A percentile compares a stretch with the other conserved stretches of the same genome.
phyloP scores from a whole-genome alignment of 495 filamentous ascomycete species.

The Tirmania nivea region DNA sequence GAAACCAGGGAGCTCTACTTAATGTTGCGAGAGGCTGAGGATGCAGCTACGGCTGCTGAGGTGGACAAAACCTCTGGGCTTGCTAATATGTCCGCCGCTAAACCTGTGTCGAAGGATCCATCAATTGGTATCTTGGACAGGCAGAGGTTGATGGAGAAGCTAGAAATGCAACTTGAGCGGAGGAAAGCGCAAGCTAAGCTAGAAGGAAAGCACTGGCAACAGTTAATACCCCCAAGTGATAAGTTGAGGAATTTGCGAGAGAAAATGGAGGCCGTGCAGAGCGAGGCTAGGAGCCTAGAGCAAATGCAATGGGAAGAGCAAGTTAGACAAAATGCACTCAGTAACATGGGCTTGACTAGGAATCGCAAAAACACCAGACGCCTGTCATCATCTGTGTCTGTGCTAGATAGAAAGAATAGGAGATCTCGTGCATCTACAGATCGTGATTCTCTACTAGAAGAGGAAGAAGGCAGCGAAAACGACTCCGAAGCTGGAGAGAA shows the following conservation, averaged over 20 bases:
- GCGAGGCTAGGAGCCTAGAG: conserved; percentile 21
- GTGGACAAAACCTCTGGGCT: conserved; percentile 24
- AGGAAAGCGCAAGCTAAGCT: conserved; percentile 98
- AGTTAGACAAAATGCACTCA: conserved; percentile 22
- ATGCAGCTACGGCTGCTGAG: conserved; percentile 77
- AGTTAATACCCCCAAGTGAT: conserved; percentile 64
- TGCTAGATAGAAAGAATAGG: background rate
- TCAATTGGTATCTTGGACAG: conserved; percentile 70
- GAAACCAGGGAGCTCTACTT: conserved; percentile 93
- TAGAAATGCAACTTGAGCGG: conserved; percentile 84
- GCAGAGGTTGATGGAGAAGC: conserved; percentile 69
- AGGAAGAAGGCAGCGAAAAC: conserved; percentile 17
- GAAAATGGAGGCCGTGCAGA: conserved; percentile 57
- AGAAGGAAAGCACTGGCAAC: conserved; percentile 83
- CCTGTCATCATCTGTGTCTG: background rate
- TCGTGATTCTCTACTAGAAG: background rate
- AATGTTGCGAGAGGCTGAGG: conserved; percentile 94
- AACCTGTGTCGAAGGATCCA: conserved; percentile 6
- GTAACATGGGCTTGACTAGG: conserved; percentile 4
- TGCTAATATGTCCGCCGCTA: background rate
- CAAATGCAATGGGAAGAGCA: conserved; percentile 30
- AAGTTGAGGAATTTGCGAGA: conserved; percentile 78
- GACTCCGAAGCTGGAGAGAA: conserved; percentile 27
- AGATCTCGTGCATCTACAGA: background rate
- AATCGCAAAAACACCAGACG: background rate